Evolutionary conservation across 441 rosid species (phyloP).

Genomic region (Gossypium gossypioides): DNA sequence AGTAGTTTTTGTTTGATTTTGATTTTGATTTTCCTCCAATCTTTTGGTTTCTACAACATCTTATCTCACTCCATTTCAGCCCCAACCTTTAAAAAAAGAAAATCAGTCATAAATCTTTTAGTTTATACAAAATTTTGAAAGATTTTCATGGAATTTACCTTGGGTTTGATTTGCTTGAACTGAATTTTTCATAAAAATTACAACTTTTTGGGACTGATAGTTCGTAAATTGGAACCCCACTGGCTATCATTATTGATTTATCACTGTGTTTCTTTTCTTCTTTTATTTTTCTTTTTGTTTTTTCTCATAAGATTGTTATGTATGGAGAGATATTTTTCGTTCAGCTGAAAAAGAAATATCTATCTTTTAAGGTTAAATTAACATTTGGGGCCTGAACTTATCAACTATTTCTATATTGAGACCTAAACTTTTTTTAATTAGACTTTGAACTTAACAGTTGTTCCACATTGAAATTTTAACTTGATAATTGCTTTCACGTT

Average conservation of each 20-base stretch:
- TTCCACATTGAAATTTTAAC: no score
- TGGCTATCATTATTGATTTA: constrained; percentile 13
- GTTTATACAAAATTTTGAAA: neutral
- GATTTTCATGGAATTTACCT: constrained; percentile 19
- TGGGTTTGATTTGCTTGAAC: constrained; percentile 7
- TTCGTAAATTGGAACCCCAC: constrained; percentile 5
- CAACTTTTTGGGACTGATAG: constrained; percentile 15
- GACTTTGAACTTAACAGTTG: no score
- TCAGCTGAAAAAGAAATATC: no score
- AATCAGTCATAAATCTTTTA: neutral
- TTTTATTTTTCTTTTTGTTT: neutral
- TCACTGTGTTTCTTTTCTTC: neutral
- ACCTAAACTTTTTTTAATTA: no score
- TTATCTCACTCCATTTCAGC: constrained; percentile 19
- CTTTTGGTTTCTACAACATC: constrained; percentile 18
- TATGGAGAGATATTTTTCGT: neutral
- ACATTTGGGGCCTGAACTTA: no score
- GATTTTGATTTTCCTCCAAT: constrained; percentile 9
- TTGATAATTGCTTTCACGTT: no score
- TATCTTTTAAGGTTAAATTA: no score
- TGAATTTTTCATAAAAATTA: constrained; percentile 10
- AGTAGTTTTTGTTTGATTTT: constrained; percentile 30
- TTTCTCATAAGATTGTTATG: neutral
- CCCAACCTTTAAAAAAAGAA: constrained; percentile 16
- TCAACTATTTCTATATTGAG: no score